Evolutionary conservation across 176 grass and related monocot genomes (phyloP).

Genomic region (Juncus inflexus): DNA sequence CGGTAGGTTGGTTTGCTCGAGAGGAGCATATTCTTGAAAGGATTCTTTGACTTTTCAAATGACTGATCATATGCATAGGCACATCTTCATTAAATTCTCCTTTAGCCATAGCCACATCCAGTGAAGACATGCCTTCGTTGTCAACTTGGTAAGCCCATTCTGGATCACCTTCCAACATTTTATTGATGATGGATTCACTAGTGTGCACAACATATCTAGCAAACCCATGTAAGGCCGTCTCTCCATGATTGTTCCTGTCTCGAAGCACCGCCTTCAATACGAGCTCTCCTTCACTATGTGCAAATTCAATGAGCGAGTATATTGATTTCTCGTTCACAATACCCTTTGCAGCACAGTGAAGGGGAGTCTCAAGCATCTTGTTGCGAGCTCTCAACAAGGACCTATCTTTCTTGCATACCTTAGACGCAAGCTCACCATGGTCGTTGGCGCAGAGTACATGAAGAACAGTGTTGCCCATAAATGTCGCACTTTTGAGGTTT

Average conservation of each 20-base stretch:
- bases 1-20: too few relatives aligned
- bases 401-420: background rate
- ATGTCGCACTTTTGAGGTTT: background rate
- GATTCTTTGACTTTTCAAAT: too few relatives aligned
- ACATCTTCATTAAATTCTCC: background rate
- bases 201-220: background rate
- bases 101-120: constrained; percentile 13
- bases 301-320: background rate
- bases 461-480: background rate
- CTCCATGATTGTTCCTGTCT: background rate
- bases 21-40: too few relatives aligned
- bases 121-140: constrained; percentile 7
- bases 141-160: background rate
- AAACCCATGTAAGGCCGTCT: constrained; percentile 20
- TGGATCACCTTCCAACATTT: background rate
- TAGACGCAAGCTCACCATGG: background rate
- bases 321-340: background rate
- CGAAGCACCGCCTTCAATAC: background rate
- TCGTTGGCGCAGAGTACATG: background rate
- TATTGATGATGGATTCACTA: background rate
- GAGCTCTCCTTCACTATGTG: background rate
- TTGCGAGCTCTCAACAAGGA: background rate
- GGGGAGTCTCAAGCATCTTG: constrained; percentile 22
- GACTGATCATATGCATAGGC: too few relatives aligned
- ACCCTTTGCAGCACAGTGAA: constrained; percentile 23